Conservation (phyloP, 495 filamentous ascomycete species). For the Aspergillus sparsus region DNA sequence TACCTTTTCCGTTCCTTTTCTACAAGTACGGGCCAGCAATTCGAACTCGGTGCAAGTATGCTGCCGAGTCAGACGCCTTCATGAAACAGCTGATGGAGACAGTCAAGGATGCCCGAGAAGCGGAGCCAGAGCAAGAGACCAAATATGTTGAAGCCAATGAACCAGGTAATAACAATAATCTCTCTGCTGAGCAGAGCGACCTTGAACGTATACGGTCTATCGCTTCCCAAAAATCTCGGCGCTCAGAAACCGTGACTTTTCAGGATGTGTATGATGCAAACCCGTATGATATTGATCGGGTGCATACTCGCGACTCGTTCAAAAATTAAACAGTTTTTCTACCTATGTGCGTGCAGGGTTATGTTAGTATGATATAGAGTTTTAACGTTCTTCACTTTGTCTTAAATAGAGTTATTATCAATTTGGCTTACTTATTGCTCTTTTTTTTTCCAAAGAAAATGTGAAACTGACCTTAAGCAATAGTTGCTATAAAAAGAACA, state of each 20-base stretch:
- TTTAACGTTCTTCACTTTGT: neutral
- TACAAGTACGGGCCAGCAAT: conserved; percentile 64
- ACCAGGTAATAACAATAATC: neutral
- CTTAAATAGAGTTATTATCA: neutral
- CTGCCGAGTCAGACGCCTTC: conserved; percentile 54
- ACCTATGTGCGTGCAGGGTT: no score
- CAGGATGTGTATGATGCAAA: conserved; percentile 21
- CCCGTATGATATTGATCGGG: conserved; percentile 25
- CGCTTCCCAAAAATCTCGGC: conserved; percentile 9
- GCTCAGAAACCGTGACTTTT: neutral
- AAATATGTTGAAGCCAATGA: no score
- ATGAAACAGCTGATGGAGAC: conserved; percentile 46
- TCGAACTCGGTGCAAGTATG: conserved; percentile 63
- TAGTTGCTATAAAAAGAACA: no score
- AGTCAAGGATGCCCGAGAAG: neutral
- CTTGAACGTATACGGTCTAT: conserved; percentile 10
- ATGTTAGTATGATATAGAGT: no score
- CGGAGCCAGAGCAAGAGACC: neutral
- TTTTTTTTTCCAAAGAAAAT: neutral
- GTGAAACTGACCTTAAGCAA: no score
- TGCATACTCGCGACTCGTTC: conserved; percentile 23
- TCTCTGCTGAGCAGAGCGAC: neutral
- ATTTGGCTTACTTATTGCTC: neutral
- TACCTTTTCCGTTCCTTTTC: conserved; percentile 70
- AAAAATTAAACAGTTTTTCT: conserved; percentile 3